phyloP scores from a whole-genome alignment of 768 basidiomycete species.

The Hortiboletus flavorubellus region DNA sequence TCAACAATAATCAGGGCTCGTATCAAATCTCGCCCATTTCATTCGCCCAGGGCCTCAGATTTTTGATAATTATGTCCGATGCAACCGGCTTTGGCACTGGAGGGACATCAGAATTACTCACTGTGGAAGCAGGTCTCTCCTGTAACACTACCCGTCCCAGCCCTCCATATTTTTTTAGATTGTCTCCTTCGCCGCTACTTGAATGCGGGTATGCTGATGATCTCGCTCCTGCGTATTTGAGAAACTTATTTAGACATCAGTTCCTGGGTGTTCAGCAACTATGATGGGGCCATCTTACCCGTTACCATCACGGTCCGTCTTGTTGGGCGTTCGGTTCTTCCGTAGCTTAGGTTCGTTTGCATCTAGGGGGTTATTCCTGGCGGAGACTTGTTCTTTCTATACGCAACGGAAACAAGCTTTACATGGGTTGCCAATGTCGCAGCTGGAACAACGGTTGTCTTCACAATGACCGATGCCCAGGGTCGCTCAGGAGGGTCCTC shows the following conservation, averaged over 20 bases:
- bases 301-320: conserved; percentile 50
- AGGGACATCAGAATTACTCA: conserved; percentile 49
- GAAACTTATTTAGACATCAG: conserved; percentile 29
- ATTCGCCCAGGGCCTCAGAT: conserved; percentile 35
- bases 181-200: conserved; percentile 48
- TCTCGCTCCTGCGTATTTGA: neutral
- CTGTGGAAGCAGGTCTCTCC: conserved; percentile 39
- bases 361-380: conserved; percentile 60
- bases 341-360: neutral
- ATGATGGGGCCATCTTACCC: conserved; percentile 46
- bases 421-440: conserved; percentile 57
- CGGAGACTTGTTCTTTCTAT: conserved; percentile 48
- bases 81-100: conserved; percentile 66
- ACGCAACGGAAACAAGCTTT: conserved; percentile 33
- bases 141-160: conserved; percentile 51
- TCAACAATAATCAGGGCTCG: conserved; percentile 50
- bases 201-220: conserved; percentile 52
- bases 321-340: neutral
- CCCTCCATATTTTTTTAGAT: conserved; percentile 44
- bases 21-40: conserved; percentile 46
- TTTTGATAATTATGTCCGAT: conserved; percentile 70
- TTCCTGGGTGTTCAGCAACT: conserved; percentile 45
- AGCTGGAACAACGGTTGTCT: conserved; percentile 56
- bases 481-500: conserved; percentile 59
- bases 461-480: conserved; percentile 49